Evolutionary conservation across 805 yeast species (phyloP).

Genomic region (Kodamaea kaohsiungensis): DNA sequence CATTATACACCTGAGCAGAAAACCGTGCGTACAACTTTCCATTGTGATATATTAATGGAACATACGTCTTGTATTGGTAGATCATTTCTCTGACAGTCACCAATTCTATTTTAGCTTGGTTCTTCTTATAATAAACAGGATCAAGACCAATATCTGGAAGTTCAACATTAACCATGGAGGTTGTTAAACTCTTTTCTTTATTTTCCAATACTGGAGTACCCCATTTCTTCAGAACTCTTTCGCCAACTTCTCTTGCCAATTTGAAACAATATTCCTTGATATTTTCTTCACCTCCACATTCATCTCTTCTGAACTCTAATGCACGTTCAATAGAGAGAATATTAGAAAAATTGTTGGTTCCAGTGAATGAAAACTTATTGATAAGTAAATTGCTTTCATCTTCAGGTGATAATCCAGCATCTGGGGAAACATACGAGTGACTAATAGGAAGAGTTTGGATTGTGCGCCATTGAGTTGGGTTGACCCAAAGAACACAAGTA

Average conservation of each 20-base stretch:
- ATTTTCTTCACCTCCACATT: conserved; percentile 60
- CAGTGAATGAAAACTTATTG: conserved; percentile 51
- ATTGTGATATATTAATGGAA: conserved; percentile 47
- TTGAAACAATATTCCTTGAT: conserved; percentile 49
- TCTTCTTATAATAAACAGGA: conserved; percentile 9
- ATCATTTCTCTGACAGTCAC: conserved; percentile 9
- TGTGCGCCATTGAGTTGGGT: conserved; percentile 46
- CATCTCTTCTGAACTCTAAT: conserved; percentile 49
- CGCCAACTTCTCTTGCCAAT: conserved; percentile 48
- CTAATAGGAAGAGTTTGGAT: conserved; percentile 63
- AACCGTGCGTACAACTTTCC: conserved; percentile 40
- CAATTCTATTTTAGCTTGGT: background rate
- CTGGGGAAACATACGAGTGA: conserved; percentile 43
- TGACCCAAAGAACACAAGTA: conserved; percentile 59
- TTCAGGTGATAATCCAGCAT: conserved; percentile 23
- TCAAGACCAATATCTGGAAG: conserved; percentile 29
- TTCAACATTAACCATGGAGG: conserved; percentile 46
- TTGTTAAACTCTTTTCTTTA: conserved; percentile 32
- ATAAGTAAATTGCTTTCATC: conserved; percentile 29
- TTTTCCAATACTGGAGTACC: conserved; percentile 40
- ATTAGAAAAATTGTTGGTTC: conserved; percentile 51
- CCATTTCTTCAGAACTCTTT: conserved; percentile 39
- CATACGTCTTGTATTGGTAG: conserved; percentile 38
- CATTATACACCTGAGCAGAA: conserved; percentile 63
- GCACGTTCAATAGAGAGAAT: conserved; percentile 48